Evolutionary conservation across 176 grass and related monocot species (phyloP).

Genomic region (Cymbopogon citratus): DNA sequence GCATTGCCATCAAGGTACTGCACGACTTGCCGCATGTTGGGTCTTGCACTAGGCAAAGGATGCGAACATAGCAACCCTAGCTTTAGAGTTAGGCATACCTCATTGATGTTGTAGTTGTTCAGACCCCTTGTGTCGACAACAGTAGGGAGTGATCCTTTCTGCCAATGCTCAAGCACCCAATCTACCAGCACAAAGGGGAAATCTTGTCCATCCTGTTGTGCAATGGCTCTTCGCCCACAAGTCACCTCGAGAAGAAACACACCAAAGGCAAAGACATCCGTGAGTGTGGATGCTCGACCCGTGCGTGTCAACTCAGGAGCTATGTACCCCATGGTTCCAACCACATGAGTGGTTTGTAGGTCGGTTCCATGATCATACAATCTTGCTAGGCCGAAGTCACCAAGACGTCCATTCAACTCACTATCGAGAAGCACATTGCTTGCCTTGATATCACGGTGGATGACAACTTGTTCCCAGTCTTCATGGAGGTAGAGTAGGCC

Average conservation of each 20-base stretch:
- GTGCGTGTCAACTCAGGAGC: conserved; percentile 26
- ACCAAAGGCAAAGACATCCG: conserved; percentile 46
- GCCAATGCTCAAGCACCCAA: conserved; percentile 16
- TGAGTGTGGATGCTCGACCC: conserved; percentile 15
- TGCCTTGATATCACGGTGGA: no score
- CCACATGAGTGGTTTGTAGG: conserved; percentile 6
- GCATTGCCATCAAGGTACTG: conserved; percentile 9
- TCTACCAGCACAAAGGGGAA: background rate
- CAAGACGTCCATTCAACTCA: no score
- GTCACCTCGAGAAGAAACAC: conserved; percentile 33
- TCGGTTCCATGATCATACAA: no score
- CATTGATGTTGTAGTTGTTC: background rate
- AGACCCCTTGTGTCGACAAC: background rate
- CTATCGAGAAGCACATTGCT: no score
- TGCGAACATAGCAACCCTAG: conserved; percentile 41
- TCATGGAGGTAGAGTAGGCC: no score
- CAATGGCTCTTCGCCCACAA: conserved; percentile 15
- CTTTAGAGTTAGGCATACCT: conserved; percentile 31
- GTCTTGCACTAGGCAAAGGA: conserved; percentile 8
- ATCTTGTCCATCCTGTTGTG: background rate
- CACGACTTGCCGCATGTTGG: conserved; percentile 22
- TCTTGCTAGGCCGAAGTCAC: no score
- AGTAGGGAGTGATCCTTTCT: background rate
- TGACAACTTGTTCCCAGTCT: no score
- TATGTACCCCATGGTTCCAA: conserved; percentile 28